A percentile compares a stretch with the other conserved stretches of the same genome.
These are phyloP conservation scores for Albifimbria verrucaria DNA, from an alignment of 2,329 filamentous ascomycete species.

Conservation along the genomic window DNA sequence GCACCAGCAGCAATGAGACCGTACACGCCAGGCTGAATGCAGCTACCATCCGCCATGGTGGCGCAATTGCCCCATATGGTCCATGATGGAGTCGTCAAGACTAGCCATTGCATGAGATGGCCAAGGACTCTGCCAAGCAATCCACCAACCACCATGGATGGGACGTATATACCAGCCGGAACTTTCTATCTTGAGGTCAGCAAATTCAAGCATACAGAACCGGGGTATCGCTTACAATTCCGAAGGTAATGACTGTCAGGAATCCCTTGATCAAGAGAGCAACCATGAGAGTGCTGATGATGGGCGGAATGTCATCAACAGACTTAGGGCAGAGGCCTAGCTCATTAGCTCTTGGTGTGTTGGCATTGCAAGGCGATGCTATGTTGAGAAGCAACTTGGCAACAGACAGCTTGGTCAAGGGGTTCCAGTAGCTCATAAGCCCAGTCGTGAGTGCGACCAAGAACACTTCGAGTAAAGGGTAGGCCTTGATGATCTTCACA, in stretches of 20 bases:
- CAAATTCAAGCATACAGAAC: conserved; percentile 8
- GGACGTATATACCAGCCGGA: conserved; percentile 94
- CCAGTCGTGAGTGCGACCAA: conserved; percentile 85
- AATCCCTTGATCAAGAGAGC: conserved; percentile 89
- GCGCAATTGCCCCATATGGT: conserved; percentile 74
- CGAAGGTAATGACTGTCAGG: conserved; percentile 87
- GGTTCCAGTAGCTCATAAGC: conserved; percentile 88
- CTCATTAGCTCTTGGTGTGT: conserved; percentile 57
- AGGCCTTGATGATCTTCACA: conserved; percentile 73
- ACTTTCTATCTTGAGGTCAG: conserved; percentile 59
- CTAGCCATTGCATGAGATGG: conserved; percentile 78
- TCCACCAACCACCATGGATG: conserved; percentile 97
- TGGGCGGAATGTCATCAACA: conserved; percentile 72
- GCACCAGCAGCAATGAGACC: conserved; percentile 91
- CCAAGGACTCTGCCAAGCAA: conserved; percentile 86
- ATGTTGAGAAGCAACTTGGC: conserved; percentile 88
- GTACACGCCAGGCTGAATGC: conserved; percentile 95
- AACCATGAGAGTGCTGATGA: conserved; percentile 67
- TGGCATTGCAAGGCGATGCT: conserved; percentile 78
- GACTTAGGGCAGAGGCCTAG: conserved; percentile 75
- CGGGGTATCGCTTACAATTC: conserved; percentile 56
- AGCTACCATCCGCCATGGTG: conserved; percentile 68
- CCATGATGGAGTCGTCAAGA: conserved; percentile 68
- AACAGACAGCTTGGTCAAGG: conserved; percentile 82
- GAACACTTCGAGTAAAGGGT: conserved; percentile 82